phyloP scores from a whole-genome alignment of 2,329 filamentous ascomycete genomes.

The Pseudohalonectria lignicola region DNA sequence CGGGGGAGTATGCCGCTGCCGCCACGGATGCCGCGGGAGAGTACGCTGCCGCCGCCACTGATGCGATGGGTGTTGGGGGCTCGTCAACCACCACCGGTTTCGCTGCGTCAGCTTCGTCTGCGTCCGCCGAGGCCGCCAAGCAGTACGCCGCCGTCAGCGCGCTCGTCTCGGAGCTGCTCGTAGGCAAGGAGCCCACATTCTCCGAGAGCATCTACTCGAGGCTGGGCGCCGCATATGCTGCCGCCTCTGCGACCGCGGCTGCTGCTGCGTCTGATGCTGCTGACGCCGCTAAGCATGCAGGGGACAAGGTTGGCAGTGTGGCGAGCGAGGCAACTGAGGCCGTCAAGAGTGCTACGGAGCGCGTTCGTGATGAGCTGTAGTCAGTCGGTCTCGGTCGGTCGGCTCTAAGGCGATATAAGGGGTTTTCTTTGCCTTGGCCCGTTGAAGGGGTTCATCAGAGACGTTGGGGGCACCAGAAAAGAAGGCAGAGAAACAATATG shows the following conservation, averaged over 20 bases:
- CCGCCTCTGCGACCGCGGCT: slow-evolving; percentile 45
- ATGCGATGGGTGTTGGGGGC: background rate
- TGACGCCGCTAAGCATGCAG: slow-evolving; percentile 12
- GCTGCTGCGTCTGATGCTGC: slow-evolving; percentile 25
- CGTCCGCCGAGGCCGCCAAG: slow-evolving; percentile 43
- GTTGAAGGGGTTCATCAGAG: too few species aligned
- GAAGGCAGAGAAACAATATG: too few species aligned
- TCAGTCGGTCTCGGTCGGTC: too few species aligned
- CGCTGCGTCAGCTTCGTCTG: too few species aligned
- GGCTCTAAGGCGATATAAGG: too few species aligned
- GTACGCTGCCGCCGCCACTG: slow-evolving; percentile 21
- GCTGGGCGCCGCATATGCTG: slow-evolving; percentile 61
- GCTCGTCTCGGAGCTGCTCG: slow-evolving; percentile 65
- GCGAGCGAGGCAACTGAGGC: slow-evolving; percentile 29
- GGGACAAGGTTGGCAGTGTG: slow-evolving; percentile 23
- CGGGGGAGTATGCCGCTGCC: slow-evolving; percentile 44
- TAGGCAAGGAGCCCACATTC: slow-evolving; percentile 69
- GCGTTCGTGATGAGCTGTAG: slow-evolving; percentile 30
- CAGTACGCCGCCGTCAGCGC: slow-evolving; percentile 62
- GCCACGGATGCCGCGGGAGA: slow-evolving; percentile 36
- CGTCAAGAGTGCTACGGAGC: slow-evolving; percentile 25
- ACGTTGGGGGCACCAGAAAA: too few species aligned
- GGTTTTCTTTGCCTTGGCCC: too few species aligned
- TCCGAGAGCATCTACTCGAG: slow-evolving; percentile 69
- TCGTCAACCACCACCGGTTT: slow-evolving; percentile 20